These are phyloP conservation scores for Calonectria multiphialidica DNA, from an alignment of 2,329 filamentous ascomycete genomes.

Conservation along the genomic window DNA sequence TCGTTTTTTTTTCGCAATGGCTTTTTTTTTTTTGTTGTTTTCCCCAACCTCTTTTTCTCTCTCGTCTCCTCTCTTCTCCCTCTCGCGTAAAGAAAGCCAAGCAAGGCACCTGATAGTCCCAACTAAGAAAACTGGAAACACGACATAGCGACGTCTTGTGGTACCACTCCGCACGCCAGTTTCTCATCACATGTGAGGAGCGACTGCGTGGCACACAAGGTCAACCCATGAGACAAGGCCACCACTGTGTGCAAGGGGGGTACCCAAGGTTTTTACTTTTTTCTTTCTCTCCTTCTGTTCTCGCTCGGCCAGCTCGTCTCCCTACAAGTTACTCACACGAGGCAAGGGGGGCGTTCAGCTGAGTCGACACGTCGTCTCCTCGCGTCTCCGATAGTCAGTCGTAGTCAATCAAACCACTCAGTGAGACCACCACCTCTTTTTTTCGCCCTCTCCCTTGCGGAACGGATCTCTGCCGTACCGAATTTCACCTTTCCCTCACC, in stretches of 20 bases:
- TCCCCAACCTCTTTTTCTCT: neutral
- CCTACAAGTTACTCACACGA: neutral
- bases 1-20: neutral
- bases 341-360: neutral
- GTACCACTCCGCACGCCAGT: slow-evolving; percentile 11
- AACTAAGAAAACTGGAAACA: neutral
- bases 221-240: neutral
- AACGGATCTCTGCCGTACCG: neutral
- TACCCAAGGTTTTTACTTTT: neutral
- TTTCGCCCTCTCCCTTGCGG: neutral
- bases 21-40: neutral
- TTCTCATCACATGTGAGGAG: slow-evolving; percentile 13
- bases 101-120: neutral
- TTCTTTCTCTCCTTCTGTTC: neutral
- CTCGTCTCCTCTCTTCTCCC: too few relatives aligned
- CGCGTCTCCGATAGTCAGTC: neutral
- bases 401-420: neutral
- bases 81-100: neutral
- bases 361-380: neutral
- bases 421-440: neutral
- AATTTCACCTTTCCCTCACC: slow-evolving; percentile 2
- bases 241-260: neutral
- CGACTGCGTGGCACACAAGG: slow-evolving; percentile 1
- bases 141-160: slow-evolving; percentile 20
- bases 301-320: neutral